A percentile compares a stretch with the other conserved stretches of the same genome.
phyloP scores from a whole-genome alignment of 148 eudicot species.

The Fallopia convolvulus region DNA sequence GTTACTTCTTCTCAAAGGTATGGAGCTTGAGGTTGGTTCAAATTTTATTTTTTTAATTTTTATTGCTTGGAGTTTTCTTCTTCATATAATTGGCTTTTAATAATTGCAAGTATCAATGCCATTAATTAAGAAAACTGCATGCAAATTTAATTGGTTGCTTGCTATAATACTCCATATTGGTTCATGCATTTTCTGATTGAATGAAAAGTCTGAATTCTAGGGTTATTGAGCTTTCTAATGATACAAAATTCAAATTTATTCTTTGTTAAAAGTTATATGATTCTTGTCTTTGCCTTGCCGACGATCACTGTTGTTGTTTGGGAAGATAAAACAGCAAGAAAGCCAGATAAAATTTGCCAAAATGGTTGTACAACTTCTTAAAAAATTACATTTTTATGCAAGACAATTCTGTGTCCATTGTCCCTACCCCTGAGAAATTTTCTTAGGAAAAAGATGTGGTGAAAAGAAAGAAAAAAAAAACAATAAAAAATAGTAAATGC shows the following conservation, averaged over 20 bases:
- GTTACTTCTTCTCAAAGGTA: background rate
- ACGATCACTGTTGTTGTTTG: slow-evolving; percentile 6
- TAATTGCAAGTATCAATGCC: background rate
- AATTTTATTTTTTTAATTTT: background rate
- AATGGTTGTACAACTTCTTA: background rate
- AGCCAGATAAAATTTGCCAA: background rate
- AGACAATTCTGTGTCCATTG: background rate
- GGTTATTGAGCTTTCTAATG: background rate
- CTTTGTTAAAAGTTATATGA: background rate
- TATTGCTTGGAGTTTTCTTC: background rate
- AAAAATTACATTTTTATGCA: background rate
- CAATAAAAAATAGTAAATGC: background rate
- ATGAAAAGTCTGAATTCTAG: background rate
- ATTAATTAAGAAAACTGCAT: background rate
- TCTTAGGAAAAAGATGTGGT: background rate
- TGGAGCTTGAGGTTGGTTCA: background rate
- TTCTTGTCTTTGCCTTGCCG: slow-evolving; percentile 4
- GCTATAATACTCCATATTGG: background rate
- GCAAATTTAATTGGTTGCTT: background rate
- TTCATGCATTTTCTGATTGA: slow-evolving; percentile 5
- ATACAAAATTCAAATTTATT: background rate
- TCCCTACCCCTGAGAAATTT: background rate
- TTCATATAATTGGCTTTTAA: background rate
- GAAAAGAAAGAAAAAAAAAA: background rate
- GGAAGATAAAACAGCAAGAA: background rate